phyloP scores from a whole-genome alignment of 2,329 filamentous ascomycete species.

The Xylariaceae sp. region DNA sequence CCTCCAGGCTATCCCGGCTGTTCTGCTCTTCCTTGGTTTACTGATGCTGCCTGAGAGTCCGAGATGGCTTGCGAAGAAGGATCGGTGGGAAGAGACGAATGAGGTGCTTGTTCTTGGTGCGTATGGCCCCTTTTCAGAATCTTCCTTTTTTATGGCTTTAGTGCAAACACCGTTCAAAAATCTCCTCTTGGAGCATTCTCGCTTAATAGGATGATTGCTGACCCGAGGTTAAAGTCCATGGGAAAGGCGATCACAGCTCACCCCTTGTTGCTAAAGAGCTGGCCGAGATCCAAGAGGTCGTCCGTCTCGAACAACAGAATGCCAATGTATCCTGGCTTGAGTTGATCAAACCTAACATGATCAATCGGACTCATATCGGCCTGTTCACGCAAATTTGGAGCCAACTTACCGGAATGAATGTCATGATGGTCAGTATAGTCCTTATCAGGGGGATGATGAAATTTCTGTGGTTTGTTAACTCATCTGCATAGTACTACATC shows the following conservation, averaged over 20 bases:
- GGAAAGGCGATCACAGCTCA: conserved; percentile 57
- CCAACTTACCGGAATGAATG: conserved; percentile 72
- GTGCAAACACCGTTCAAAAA: no score
- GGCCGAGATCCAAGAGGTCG: conserved; percentile 66
- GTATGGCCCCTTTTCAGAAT: not conserved
- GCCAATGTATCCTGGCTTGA: conserved; percentile 66
- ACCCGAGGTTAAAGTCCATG: conserved; percentile 44
- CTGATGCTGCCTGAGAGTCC: conserved; percentile 45
- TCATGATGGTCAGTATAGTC: conserved; percentile 47
- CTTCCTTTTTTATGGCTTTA: no score
- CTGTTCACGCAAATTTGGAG: conserved; percentile 71
- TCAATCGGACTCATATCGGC: conserved; percentile 67
- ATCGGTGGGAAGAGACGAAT: conserved; percentile 42
- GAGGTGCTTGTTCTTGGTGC: conserved; percentile 41
- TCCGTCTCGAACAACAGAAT: conserved; percentile 67
- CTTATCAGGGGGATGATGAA: not conserved
- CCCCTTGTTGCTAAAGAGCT: conserved; percentile 64
- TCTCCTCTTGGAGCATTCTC: not conserved
- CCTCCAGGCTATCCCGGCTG: conserved; percentile 42
- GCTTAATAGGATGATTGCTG: not conserved
- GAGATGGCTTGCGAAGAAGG: conserved; percentile 46
- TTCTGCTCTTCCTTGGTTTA: conserved; percentile 39
- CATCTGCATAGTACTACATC: conserved; percentile 52
- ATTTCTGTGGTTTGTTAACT: not conserved
- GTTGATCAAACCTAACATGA: conserved; percentile 66